Evolutionary conservation across 208 protist genomes (phyloP).

Genomic region (Phytomonas sp.): DNA sequence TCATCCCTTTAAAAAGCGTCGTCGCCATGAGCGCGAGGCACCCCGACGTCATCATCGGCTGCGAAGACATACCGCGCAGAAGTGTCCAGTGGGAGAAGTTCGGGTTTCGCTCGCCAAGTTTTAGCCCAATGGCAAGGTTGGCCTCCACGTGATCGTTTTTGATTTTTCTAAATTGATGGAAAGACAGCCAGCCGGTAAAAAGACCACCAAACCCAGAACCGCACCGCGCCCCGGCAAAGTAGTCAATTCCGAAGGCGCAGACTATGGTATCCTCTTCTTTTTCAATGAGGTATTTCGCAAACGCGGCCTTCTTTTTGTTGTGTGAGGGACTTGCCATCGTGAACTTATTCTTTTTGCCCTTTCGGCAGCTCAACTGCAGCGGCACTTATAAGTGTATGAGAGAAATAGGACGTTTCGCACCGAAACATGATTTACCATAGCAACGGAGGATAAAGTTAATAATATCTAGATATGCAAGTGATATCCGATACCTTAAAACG

Average conservation of each 20-base stretch:
- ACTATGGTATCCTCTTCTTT: slow-evolving; percentile 62
- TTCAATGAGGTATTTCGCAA: slow-evolving; percentile 22
- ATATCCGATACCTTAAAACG: background rate
- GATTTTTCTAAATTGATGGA: slow-evolving; percentile 35
- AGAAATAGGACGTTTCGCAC: background rate
- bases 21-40: slow-evolving; percentile 54
- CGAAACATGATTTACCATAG: background rate
- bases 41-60: slow-evolving; percentile 68
- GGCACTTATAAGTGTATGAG: background rate
- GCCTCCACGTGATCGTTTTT: slow-evolving; percentile 39
- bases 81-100: slow-evolving; percentile 44
- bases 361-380: background rate
- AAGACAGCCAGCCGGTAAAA: slow-evolving; percentile 24
- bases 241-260: slow-evolving; percentile 69
- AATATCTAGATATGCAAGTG: background rate
- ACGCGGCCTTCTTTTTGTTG: background rate
- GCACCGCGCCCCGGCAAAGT: slow-evolving; percentile 55
- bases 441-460: background rate
- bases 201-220: slow-evolving; percentile 40
- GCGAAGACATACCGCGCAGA: slow-evolving; percentile 45
- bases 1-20: slow-evolving; percentile 47
- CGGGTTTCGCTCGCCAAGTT: slow-evolving; percentile 21
- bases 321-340: background rate
- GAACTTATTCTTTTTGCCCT: background rate
- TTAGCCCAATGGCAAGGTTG: slow-evolving; percentile 28